These are phyloP conservation scores for Phlebiopsis flavidoalba DNA, from an alignment of 768 basidiomycete genomes.

Conservation along the genomic window DNA sequence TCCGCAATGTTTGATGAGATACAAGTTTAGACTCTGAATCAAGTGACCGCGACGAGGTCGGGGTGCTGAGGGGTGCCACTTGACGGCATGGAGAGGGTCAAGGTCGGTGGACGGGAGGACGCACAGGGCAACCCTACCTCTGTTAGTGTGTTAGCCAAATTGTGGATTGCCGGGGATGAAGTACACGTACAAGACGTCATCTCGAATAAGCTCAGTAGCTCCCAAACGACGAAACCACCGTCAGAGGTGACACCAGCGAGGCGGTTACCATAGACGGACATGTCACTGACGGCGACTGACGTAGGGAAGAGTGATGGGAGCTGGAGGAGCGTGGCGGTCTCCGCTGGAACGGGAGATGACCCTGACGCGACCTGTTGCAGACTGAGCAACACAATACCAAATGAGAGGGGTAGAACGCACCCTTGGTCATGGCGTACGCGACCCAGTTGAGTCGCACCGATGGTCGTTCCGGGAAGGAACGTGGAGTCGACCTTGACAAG, in stretches of 20 bases:
- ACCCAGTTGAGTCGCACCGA: constrained; percentile 91
- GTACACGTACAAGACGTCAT: constrained; percentile 74
- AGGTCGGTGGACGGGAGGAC: constrained; percentile 54
- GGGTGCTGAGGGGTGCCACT: constrained; percentile 86
- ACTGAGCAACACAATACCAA: not conserved
- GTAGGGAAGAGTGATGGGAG: constrained; percentile 56
- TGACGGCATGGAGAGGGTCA: constrained; percentile 73
- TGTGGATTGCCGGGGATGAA: not conserved
- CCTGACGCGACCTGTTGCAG: constrained; percentile 62
- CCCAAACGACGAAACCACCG: constrained; percentile 88
- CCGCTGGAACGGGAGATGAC: constrained; percentile 87
- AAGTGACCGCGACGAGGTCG: constrained; percentile 77
- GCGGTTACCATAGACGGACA: constrained; percentile 80
- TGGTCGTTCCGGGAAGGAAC: constrained; percentile 82
- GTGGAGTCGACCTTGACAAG: constrained; percentile 81
- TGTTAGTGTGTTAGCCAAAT: constrained; percentile 23
- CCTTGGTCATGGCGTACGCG: constrained; percentile 88
- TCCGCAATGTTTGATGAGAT: constrained; percentile 68
- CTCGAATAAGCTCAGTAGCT: constrained; percentile 74
- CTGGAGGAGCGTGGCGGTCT: constrained; percentile 80
- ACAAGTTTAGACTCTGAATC: constrained; percentile 72
- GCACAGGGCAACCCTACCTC: constrained; percentile 65
- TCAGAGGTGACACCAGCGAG: constrained; percentile 85
- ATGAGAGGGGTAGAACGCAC: constrained; percentile 24
- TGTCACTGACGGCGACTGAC: constrained; percentile 68